Base-by-base conservation (phyloP, 1,284 basidiomycete species). In the Bjerkandera adusta region DNA sequence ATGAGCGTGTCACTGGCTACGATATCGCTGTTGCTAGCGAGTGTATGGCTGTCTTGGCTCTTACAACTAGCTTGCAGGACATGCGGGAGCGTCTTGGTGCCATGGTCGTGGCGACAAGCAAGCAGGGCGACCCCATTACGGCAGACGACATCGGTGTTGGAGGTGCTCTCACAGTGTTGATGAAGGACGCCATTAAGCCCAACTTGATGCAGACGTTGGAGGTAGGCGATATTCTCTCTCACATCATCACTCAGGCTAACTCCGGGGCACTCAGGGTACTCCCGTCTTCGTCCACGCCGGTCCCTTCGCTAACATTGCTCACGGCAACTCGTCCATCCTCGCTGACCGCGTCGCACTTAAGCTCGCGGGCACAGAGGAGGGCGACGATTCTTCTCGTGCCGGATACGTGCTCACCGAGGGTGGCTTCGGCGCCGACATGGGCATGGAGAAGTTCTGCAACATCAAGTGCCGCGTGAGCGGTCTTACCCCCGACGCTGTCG, bases 131-230 rank as follows among this genome's bases (percentile, higher is more conserved):
- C 15, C 83, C 96, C 27, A 78, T 99, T 67, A 99, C 96, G 22
- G 95, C 95, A 16, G 97, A 99, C 66, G 96, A 99, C 67, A 81
- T 99, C 51, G 96, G 96, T 58, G 92, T 92, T 58, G 90, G 93
- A 54, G 96, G 96, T 53, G 96, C 96, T 47, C 83, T 99, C 52
- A 91, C 97, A 12, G 96, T 99, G 40, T 78, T 99, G 51, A 92
- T 99, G 88, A 98, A 98, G 76, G 96, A 99, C 63, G 92, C 97
- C 16, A 96, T 99, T 75, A 99, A 99, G 75, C 96, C 96, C 16
- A 99, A 97, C 64, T 70, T 99, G 56, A 99, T 99, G 96, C 96
- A 99, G 70, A 97, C 96, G 7, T 76, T 99, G 40, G 92, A 99
- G 71, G 81, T 78, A 58, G 46, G 64, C 46, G 18, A 8, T 36